Conservation (phyloP, 2,329 filamentous ascomycete genomes). For the Cadophora sp. region DNA sequence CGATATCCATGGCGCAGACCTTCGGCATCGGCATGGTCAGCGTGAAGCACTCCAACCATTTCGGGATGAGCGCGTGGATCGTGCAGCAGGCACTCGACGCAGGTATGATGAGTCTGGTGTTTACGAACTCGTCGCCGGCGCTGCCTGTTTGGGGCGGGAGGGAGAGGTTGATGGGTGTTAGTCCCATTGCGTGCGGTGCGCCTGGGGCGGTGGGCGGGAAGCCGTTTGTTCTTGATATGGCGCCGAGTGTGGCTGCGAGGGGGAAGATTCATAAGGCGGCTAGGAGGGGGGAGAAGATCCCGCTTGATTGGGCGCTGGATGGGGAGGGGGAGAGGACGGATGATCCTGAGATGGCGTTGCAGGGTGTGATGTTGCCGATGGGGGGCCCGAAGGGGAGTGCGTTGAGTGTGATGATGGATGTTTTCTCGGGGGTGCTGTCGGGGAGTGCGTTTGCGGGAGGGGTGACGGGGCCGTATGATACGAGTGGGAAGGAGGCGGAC, state of each 20-base stretch:
- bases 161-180: conserved; percentile 44
- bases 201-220: conserved; percentile 63
- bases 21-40: conserved; percentile 79
- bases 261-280: conserved; percentile 77
- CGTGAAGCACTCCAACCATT: conserved; percentile 81
- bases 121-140: conserved; percentile 46
- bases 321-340: conserved; percentile 71
- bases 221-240: conserved; percentile 81
- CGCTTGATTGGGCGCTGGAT: conserved; percentile 77
- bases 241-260: conserved; percentile 71
- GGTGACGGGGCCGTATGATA: conserved; percentile 79
- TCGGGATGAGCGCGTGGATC: conserved; percentile 83
- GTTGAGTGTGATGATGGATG: conserved; percentile 85
- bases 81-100: conserved; percentile 79
- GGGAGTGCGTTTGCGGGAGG: conserved; percentile 80
- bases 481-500: conserved; percentile 65
- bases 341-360: conserved; percentile 73
- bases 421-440: conserved; percentile 81
- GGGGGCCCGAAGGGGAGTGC: conserved; percentile 83
- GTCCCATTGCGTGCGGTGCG: conserved; percentile 65
- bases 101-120: conserved; percentile 63
- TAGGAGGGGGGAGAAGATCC: conserved; percentile 72
- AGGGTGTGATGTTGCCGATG: conserved; percentile 86
- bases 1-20: conserved; percentile 68
- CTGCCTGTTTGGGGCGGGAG: conserved; percentile 47